Evolutionary conservation across 2,329 filamentous ascomycete genomes (phyloP).

Genomic region (Stemphylium lycopersici): DNA sequence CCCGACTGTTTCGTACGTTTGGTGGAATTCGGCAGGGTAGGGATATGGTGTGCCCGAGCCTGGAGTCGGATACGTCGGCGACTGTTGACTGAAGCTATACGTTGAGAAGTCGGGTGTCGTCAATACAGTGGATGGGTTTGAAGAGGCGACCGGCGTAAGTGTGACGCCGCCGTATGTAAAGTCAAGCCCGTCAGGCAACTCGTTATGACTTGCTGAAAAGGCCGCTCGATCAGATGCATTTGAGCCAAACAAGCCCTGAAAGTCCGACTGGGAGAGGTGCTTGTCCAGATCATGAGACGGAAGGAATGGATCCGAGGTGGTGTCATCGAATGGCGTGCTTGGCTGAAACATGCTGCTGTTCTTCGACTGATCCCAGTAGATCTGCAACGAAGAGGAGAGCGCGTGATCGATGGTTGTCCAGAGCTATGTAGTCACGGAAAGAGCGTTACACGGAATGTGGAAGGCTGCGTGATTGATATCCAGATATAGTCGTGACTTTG

Average conservation of each 20-base stretch:
- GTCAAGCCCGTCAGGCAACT: conserved; percentile 14
- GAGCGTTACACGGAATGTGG: conserved; percentile 29
- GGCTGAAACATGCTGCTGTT: conserved; percentile 29
- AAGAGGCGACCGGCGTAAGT: conserved; percentile 1
- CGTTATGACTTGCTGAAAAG: conserved; percentile 11
- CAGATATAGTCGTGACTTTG: conserved; percentile 31
- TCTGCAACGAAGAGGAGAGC: neutral
- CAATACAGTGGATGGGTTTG: conserved; percentile 11
- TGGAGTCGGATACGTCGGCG: conserved; percentile 18
- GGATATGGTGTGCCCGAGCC: conserved; percentile 19
- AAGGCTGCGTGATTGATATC: conserved; percentile 11
- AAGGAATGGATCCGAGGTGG: conserved; percentile 3
- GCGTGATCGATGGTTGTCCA: conserved; percentile 7
- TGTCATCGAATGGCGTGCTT: conserved; percentile 7
- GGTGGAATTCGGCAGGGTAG: conserved; percentile 25
- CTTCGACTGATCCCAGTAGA: neutral
- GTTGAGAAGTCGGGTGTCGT: conserved; percentile 17
- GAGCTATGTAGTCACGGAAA: conserved; percentile 6
- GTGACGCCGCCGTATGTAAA: conserved; percentile 5
- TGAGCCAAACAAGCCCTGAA: conserved; percentile 18
- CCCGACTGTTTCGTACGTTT: conserved; percentile 2
- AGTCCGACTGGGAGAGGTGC: conserved; percentile 14
- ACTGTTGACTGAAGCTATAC: conserved; percentile 17
- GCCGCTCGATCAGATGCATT: neutral
- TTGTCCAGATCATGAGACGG: conserved; percentile 7